phyloP scores from a whole-genome alignment of 169 alveolate species.

The Plasmodium blacklocki region DNA sequence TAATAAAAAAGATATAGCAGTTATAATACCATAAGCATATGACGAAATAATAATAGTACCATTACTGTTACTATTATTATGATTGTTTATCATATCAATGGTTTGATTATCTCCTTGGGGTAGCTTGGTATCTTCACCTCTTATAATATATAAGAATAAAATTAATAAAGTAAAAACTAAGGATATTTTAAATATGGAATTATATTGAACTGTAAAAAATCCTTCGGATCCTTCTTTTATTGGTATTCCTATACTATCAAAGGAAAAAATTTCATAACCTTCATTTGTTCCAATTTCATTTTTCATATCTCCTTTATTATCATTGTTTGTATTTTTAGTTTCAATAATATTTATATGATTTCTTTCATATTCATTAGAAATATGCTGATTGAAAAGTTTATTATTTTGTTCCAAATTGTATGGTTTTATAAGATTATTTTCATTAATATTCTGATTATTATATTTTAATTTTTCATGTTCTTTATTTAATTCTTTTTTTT shows the following conservation, averaged over 20 bases:
- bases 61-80: conserved; percentile 8
- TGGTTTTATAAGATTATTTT: neutral
- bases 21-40: conserved; percentile 81
- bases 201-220: conserved; percentile 89
- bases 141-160: conserved; percentile 78
- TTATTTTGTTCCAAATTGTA: neutral
- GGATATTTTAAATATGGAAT: conserved; percentile 86
- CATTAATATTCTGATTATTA: neutral
- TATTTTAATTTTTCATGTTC: neutral
- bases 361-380: neutral
- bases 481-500: neutral
- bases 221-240: conserved; percentile 92
- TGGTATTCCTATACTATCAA: conserved; percentile 82
- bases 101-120: conserved; percentile 9
- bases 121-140: conserved; percentile 78
- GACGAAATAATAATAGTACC: conserved; percentile 76
- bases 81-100: neutral
- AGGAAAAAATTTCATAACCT: conserved; percentile 23
- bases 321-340: neutral
- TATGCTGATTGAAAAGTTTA: neutral
- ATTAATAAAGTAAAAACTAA: conserved; percentile 78
- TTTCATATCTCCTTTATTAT: neutral
- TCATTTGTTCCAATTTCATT: neutral
- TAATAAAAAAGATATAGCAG: conserved; percentile 84
- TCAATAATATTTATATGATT: neutral